phyloP scores from a whole-genome alignment of 2,329 filamentous ascomycete genomes.

The Cordyceps cateniannulata region DNA sequence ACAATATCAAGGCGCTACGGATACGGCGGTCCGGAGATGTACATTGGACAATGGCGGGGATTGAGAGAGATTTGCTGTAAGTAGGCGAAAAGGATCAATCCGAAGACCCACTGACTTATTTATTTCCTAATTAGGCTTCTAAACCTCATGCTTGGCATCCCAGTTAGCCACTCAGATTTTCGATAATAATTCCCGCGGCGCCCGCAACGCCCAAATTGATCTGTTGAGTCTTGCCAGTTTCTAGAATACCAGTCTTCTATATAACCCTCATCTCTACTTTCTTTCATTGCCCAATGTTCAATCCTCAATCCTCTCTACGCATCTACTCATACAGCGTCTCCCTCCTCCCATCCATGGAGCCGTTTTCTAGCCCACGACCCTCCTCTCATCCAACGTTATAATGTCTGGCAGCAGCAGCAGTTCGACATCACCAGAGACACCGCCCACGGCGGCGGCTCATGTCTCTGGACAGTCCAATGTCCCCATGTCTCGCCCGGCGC shows the following conservation, averaged over 20 bases:
- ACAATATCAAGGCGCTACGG: no score
- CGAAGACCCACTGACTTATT: background rate
- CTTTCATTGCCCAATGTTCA: no score
- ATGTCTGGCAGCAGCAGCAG: constrained; percentile 4
- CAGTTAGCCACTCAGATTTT: background rate
- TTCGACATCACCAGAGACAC: background rate
- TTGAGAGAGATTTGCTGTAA: background rate
- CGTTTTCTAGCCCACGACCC: no score
- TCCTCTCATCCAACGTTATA: background rate
- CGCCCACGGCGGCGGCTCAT: constrained; percentile 14
- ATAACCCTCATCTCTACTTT: background rate
- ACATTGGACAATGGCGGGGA: background rate
- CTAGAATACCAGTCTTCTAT: background rate
- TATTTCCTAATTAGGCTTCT: constrained; percentile 11
- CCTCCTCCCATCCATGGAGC: no score
- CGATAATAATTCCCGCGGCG: background rate
- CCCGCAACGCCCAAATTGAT: background rate
- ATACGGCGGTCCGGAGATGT: background rate
- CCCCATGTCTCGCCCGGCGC: constrained; percentile 48
- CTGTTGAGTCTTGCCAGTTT: background rate
- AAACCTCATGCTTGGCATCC: constrained; percentile 4
- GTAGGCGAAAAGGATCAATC: background rate
- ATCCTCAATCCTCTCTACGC: no score
- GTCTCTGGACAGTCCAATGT: constrained; percentile 29
- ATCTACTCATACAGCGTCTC: no score